These are phyloP conservation scores for Alternaria arborescens DNA, from an alignment of 2,329 filamentous ascomycete genomes.

Conservation along the genomic window DNA sequence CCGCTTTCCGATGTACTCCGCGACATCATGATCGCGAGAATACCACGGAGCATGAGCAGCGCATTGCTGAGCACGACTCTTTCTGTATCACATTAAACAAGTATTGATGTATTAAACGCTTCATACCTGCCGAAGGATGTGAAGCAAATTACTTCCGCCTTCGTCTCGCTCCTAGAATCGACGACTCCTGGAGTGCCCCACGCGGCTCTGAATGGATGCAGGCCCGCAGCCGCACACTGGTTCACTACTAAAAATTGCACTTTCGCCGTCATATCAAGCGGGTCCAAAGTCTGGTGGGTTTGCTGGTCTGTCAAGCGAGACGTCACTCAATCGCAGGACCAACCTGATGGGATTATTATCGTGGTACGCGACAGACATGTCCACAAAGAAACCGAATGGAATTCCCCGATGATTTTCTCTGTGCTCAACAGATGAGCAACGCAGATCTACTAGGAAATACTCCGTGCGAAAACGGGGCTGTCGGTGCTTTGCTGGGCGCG, in stretches of 20 bases:
- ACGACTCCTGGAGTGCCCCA: slow-evolving; percentile 1
- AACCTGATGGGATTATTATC: not conserved
- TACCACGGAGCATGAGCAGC: slow-evolving; percentile 19
- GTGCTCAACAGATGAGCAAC: not conserved
- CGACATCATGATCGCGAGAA: slow-evolving; percentile 21
- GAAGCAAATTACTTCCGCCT: slow-evolving; percentile 2
- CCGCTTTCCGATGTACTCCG: slow-evolving; percentile 24
- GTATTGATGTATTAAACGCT: slow-evolving; percentile 16
- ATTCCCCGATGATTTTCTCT: not conserved
- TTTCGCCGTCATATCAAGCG: slow-evolving; percentile 11
- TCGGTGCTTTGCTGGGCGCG: not conserved
- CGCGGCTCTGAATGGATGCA: slow-evolving; percentile 9
- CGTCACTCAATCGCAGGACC: slow-evolving; percentile 17
- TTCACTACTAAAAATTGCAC: slow-evolving; percentile 4
- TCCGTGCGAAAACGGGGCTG: slow-evolving; percentile 4
- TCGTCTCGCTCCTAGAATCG: slow-evolving; percentile 2
- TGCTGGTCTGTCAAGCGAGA: slow-evolving; percentile 12
- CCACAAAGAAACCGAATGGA: slow-evolving; percentile 1
- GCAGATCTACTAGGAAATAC: not conserved
- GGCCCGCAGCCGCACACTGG: slow-evolving; percentile 12
- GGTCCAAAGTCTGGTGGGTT: slow-evolving; percentile 3
- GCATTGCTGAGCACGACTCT: slow-evolving; percentile 19
- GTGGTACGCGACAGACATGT: slow-evolving; percentile 1
- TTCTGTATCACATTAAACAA: slow-evolving; percentile 21
- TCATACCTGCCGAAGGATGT: slow-evolving; percentile 4